Evolutionary conservation across 2,329 filamentous ascomycete species (phyloP), one percentile per base, ranked within the genome.

Genomic region (Beauveria rudraprayagi): DNA sequence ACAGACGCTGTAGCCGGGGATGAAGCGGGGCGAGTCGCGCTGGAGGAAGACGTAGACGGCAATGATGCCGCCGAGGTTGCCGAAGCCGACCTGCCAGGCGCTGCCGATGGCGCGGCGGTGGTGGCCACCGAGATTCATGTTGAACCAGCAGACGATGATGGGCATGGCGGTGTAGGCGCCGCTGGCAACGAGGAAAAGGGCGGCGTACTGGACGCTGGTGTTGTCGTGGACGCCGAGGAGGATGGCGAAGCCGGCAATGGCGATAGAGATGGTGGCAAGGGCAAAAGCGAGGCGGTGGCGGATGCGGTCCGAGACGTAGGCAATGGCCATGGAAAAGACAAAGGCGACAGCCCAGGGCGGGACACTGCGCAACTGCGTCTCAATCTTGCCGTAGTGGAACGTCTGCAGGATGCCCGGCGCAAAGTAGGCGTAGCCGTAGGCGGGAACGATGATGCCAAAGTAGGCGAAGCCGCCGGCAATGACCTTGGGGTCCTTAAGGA

Each of bases 151-250:
- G 8, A 92, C 83, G 48, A 92, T 84, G 34, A 96, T 86, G 0
- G 93, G 92, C 88, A 96, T 92, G n/a, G 92, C 90, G 1, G 85
- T 86, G 74, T 95, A 97, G 0, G 84, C 82, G 55, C 91, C 91
- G 76, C 86, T 86, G 2, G 90, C 88, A 55, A 95, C 84, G 37
- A 97, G 77, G 77, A 95, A 96, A 0, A 97, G 80, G 0, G 88
- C 90, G 0, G 79, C 88, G 68, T 96, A 97, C 71, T 94, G 83
- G 7, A 90, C 75, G 14, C 80, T 64, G 0, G 76, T 77, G 70
- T 91, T 83, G 69, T 89, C 75, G 71, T 93, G 88, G 5, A 93
- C 83, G 11, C 78, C 77, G 54, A 95, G 76, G 8, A 96, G 80
- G 63, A 93, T 90, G 3, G 77, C 84, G 66, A 96, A 93, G 2